These are phyloP conservation scores for Euryodendron excelsum DNA, from an alignment of 148 eudicot species.

Conservation along the genomic window DNA sequence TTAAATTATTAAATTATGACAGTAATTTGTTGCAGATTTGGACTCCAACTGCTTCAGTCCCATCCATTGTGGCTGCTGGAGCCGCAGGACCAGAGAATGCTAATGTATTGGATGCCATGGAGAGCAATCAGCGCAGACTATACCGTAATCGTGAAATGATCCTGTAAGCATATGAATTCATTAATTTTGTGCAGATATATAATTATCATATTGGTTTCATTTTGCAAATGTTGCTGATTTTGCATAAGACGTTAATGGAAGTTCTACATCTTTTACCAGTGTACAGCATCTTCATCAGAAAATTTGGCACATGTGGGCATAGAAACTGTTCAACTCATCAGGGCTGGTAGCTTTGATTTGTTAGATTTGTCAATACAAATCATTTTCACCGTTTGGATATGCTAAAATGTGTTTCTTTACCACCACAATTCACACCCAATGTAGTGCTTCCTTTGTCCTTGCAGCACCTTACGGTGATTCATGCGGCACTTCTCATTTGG, in stretches of 20 bases:
- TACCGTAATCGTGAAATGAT: constrained; percentile 69
- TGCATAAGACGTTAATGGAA: neutral
- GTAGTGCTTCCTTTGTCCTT: neutral
- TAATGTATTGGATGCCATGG: constrained; percentile 74
- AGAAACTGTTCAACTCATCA: neutral
- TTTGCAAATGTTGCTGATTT: neutral
- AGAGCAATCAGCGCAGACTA: constrained; percentile 71
- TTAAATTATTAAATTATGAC: constrained; percentile 7
- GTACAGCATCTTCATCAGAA: neutral
- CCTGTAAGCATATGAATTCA: constrained; percentile 46
- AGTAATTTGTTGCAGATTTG: constrained; percentile 56
- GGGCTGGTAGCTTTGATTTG: neutral
- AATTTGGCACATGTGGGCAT: neutral
- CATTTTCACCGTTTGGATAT: neutral
- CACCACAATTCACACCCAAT: neutral
- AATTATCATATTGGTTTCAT: neutral
- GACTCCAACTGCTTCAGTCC: constrained; percentile 73
- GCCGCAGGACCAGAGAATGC: constrained; percentile 63
- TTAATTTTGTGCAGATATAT: neutral
- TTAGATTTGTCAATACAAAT: neutral
- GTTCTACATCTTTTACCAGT: neutral
- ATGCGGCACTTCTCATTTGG: neutral
- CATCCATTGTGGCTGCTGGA: constrained; percentile 70
- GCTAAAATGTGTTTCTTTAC: neutral
- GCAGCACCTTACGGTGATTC: neutral